A percentile compares a stretch with the other conserved stretches of the same genome.
These are phyloP conservation scores for Schrenkiella parvula DNA, from an alignment of 345 rosid genomes.

Conservation along the genomic window DNA sequence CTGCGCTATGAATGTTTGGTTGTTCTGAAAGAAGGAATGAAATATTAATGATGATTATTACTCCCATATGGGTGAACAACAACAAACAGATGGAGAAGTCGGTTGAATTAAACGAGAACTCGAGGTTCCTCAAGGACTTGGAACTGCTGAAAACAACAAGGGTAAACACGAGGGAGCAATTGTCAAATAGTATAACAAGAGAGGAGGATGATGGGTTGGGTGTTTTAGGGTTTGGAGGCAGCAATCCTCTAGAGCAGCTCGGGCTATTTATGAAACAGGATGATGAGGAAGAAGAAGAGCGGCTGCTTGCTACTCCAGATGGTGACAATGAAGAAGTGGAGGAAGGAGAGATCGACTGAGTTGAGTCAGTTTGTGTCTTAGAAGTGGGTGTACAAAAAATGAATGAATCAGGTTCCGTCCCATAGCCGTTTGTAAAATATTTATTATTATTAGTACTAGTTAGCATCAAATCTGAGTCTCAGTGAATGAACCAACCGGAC, in stretches of 20 bases:
- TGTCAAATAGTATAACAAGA: slow-evolving; percentile 36
- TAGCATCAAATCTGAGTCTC: neutral
- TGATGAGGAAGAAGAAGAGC: slow-evolving; percentile 62
- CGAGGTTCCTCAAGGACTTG: slow-evolving; percentile 66
- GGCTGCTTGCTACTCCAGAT: slow-evolving; percentile 20
- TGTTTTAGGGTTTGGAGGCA: slow-evolving; percentile 57
- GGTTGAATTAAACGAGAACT: slow-evolving; percentile 71
- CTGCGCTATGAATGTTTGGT: neutral
- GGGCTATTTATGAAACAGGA: slow-evolving; percentile 72
- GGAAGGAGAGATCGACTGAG: slow-evolving; percentile 29
- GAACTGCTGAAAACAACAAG: slow-evolving; percentile 60
- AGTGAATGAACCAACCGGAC: neutral
- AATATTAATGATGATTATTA: neutral
- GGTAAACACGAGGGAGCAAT: slow-evolving; percentile 21
- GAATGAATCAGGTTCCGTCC: neutral
- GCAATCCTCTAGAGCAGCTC: slow-evolving; percentile 71
- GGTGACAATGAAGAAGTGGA: slow-evolving; percentile 13
- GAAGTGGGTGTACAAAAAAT: neutral
- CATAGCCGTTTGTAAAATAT: neutral
- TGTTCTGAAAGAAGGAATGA: neutral
- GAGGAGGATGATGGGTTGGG: slow-evolving; percentile 59
- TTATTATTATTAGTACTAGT: too few relatives aligned
- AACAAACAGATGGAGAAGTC: slow-evolving; percentile 81
- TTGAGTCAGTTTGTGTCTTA: neutral
- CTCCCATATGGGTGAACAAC: slow-evolving; percentile 2